Percentiles rank a stretch among this genome's conserved stretches.
Evolutionary conservation across 495 filamentous ascomycete species (phyloP).

Genomic region (Choiromyces venosus): DNA sequence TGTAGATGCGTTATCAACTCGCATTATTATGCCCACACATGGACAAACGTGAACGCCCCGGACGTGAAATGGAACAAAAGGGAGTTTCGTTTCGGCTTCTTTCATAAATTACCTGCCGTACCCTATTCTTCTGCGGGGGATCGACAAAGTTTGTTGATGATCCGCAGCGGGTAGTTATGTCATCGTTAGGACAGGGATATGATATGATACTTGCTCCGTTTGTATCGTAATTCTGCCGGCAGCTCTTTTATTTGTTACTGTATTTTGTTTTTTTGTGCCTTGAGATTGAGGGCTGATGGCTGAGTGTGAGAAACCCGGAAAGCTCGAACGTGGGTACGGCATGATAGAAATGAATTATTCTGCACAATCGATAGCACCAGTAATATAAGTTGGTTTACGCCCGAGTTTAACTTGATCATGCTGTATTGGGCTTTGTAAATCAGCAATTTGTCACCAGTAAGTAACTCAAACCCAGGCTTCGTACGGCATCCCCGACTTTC

Average conservation of each 20-base stretch:
- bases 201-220: neutral
- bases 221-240: neutral
- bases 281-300: neutral
- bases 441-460: neutral
- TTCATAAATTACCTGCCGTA: neutral
- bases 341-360: neutral
- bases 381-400: neutral
- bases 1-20: neutral
- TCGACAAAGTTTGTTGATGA: neutral
- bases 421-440: neutral
- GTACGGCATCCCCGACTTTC: neutral
- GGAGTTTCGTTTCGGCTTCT: neutral
- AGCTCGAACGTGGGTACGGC: neutral
- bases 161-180: conserved; percentile 1
- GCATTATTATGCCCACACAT: neutral
- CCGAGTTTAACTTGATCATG: neutral
- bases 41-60: neutral
- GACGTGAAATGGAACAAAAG: neutral
- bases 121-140: neutral
- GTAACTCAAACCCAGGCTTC: neutral
- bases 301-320: neutral
- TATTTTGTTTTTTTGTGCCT: neutral
- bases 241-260: neutral
- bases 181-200: neutral
- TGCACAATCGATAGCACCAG: neutral